Evolutionary conservation across 1,139 yeast species (phyloP).

Genomic region (Yamadazyma pseudoaaseri): DNA sequence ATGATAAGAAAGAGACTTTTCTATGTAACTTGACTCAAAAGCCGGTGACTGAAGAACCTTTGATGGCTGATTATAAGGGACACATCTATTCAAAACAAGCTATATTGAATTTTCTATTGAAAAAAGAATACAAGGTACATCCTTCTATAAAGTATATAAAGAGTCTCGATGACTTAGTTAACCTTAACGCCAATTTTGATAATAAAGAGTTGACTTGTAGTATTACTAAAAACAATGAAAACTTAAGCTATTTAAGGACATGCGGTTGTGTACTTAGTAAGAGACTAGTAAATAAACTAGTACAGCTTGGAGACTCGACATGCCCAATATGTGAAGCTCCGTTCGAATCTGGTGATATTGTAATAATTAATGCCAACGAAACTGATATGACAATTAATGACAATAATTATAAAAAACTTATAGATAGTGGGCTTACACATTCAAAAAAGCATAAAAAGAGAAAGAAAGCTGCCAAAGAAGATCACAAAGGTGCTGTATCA

Average conservation of each 20-base stretch:
- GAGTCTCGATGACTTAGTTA: slow-evolving; percentile 29
- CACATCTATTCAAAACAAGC: slow-evolving; percentile 67
- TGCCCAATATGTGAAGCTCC: slow-evolving; percentile 37
- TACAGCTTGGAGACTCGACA: slow-evolving; percentile 7
- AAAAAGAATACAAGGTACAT: slow-evolving; percentile 17
- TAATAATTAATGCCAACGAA: slow-evolving; percentile 26
- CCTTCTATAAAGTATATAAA: slow-evolving; percentile 39
- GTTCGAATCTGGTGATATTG: slow-evolving; percentile 31
- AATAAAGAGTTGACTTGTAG: slow-evolving; percentile 51
- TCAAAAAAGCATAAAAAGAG: slow-evolving; percentile 37
- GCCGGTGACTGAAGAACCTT: slow-evolving; percentile 30
- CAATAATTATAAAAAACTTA: slow-evolving; percentile 27
- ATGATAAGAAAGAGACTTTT: slow-evolving; percentile 21
- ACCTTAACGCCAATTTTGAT: slow-evolving; percentile 27
- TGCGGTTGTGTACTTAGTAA: slow-evolving; percentile 44
- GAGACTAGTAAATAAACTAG: slow-evolving; percentile 21
- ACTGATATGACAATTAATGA: slow-evolving; percentile 33
- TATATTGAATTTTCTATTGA: slow-evolving; percentile 55
- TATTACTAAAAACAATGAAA: slow-evolving; percentile 30
- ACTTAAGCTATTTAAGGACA: slow-evolving; percentile 29
- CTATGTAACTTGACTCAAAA: slow-evolving; percentile 30
- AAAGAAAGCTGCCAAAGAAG: slow-evolving; percentile 20
- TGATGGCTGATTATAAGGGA: slow-evolving; percentile 76
- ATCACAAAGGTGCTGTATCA: too few relatives aligned
- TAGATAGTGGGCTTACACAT: slow-evolving; percentile 39